phyloP scores from a whole-genome alignment of 2,329 filamentous ascomycete genomes.

The Hortaea sp. region DNA sequence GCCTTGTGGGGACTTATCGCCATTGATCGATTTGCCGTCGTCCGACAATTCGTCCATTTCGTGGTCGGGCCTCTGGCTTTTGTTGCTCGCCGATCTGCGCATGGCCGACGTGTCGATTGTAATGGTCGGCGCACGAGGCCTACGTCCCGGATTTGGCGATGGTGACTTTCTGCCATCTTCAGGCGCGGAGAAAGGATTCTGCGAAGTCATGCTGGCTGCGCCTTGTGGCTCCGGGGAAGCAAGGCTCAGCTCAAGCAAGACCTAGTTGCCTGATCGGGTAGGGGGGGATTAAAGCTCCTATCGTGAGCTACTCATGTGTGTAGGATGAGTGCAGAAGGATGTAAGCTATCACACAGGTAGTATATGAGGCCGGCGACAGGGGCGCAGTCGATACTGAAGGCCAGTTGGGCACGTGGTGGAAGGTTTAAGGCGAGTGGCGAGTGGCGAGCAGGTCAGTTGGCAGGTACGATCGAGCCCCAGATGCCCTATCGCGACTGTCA shows the following conservation, averaged over 20 bases:
- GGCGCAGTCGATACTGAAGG: not conserved
- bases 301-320: not conserved
- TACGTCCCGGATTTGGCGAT: slow-evolving; percentile 9
- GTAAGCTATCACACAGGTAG: not conserved
- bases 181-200: not conserved
- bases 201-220: slow-evolving; percentile 3
- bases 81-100: slow-evolving; percentile 25
- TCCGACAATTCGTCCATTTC: slow-evolving; percentile 24
- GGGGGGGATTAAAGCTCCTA: not conserved
- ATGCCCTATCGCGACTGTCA: too few relatives aligned
- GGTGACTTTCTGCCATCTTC: slow-evolving; percentile 5
- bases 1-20: slow-evolving; percentile 7
- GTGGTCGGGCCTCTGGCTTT: slow-evolving; percentile 17
- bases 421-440: too few relatives aligned
- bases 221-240: not conserved
- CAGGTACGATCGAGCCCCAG: too few relatives aligned
- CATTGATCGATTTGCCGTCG: slow-evolving; percentile 13
- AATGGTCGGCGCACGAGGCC: slow-evolving; percentile 38
- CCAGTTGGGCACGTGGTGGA: too few relatives aligned
- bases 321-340: slow-evolving; percentile 1
- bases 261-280: not conserved
- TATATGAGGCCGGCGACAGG: not conserved
- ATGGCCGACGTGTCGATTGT: slow-evolving; percentile 44
- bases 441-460: too few relatives aligned
- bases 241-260: not conserved